Evolutionary conservation across 2,329 filamentous ascomycete genomes (phyloP).

Genomic region (Eutypella sp.): DNA sequence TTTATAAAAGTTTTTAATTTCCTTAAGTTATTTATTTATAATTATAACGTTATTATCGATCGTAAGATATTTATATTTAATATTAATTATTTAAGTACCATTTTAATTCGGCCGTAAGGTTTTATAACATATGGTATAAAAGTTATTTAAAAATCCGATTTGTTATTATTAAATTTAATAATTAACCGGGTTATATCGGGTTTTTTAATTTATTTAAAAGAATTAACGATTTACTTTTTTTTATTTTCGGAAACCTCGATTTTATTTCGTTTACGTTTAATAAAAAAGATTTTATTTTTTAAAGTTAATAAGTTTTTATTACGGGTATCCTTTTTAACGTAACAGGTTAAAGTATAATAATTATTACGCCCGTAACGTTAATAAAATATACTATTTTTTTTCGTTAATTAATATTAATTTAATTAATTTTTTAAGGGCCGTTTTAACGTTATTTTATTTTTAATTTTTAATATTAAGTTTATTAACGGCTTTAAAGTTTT

Average conservation of each 20-base stretch:
- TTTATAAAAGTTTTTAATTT: not conserved
- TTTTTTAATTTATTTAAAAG: not conserved
- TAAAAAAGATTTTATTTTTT: not conserved
- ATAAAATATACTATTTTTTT: too few species aligned
- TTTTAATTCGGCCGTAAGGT: not conserved
- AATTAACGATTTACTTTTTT: not conserved
- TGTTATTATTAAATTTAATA: not conserved
- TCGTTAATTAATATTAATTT: too few species aligned
- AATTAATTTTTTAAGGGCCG: too few species aligned
- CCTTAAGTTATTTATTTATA: not conserved
- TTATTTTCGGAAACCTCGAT: not conserved
- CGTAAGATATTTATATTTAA: not conserved
- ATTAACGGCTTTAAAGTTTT: too few species aligned
- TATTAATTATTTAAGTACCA: not conserved
- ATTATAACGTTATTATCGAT: not conserved
- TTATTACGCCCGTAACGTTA: too few species aligned
- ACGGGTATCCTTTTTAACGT: not conserved
- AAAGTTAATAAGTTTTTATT: not conserved
- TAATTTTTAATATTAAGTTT: too few species aligned
- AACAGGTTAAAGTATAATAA: too few species aligned
- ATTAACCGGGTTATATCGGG: not conserved
- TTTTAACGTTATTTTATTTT: too few species aligned
- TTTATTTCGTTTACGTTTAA: not conserved
- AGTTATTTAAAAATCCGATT: not conserved
- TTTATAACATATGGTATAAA: too few species aligned